Conservation (phyloP, 2,329 filamentous ascomycete species). For the Ambrosiella xylebori region DNA sequence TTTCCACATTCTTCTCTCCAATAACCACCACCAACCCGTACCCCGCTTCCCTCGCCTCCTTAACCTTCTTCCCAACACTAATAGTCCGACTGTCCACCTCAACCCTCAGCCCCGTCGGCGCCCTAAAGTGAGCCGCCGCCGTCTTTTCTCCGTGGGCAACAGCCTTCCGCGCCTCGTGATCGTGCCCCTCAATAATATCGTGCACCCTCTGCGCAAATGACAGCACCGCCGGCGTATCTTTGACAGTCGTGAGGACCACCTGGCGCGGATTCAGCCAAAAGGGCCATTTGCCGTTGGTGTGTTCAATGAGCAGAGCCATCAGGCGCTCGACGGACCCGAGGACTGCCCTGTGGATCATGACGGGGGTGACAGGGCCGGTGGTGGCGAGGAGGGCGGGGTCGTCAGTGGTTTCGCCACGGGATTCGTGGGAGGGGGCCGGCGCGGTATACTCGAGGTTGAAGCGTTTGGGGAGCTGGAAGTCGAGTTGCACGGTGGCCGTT, state of each 20-base stretch:
- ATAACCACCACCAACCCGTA: conserved; percentile 61
- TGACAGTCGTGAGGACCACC: conserved; percentile 56
- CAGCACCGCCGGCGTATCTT: conserved; percentile 38
- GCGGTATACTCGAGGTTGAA: conserved; percentile 63
- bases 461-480: conserved; percentile 73
- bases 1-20: conserved; percentile 46
- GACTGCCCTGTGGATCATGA: conserved; percentile 72
- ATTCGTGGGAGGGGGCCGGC: conserved; percentile 33
- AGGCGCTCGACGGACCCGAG: conserved; percentile 72
- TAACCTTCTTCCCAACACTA: conserved; percentile 50
- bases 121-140: conserved; percentile 23
- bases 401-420: conserved; percentile 31
- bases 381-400: conserved; percentile 30
- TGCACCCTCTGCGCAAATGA: conserved; percentile 30
- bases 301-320: conserved; percentile 71
- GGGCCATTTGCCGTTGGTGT: conserved; percentile 63
- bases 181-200: conserved; percentile 28
- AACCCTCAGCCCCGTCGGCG: conserved; percentile 46
- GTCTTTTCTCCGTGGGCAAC: conserved; percentile 14
- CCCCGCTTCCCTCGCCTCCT: conserved; percentile 51
- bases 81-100: conserved; percentile 51
- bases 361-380: conserved; percentile 47
- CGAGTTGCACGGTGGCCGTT: conserved; percentile 74
- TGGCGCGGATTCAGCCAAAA: conserved; percentile 80
- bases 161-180: conserved; percentile 14